Evolutionary conservation across 306 rosid species (phyloP).

Genomic region (Quercus glauca): DNA sequence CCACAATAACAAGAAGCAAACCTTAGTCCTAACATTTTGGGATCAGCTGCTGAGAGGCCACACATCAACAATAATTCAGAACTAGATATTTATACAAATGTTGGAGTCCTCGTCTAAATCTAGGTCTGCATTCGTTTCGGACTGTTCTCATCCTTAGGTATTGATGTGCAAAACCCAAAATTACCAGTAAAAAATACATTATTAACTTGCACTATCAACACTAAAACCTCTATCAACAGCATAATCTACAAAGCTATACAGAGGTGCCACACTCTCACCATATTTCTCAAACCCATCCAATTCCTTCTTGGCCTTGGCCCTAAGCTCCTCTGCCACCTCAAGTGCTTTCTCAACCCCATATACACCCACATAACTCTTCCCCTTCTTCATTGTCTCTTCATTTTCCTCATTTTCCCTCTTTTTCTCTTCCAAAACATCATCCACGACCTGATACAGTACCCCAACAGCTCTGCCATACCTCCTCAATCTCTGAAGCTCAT

Average conservation of each 20-base stretch:
- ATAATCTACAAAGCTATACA: constrained; percentile 90
- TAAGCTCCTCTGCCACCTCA: constrained; percentile 75
- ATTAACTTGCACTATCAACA: constrained; percentile 41
- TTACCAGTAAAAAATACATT: neutral
- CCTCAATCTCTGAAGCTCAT: constrained; percentile 75
- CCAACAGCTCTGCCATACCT: constrained; percentile 92
- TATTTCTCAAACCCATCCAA: constrained; percentile 80
- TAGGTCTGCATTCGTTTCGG: too few species aligned
- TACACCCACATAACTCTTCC: constrained; percentile 64
- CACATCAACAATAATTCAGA: neutral
- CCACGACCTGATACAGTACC: constrained; percentile 66
- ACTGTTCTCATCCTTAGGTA: too few species aligned
- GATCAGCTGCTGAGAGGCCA: neutral
- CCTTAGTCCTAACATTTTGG: too few species aligned
- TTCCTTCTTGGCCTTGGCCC: constrained; percentile 67
- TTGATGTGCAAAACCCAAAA: too few species aligned
- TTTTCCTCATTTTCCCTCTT: constrained; percentile 22
- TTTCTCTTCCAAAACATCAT: constrained; percentile 63
- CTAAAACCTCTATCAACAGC: constrained; percentile 78
- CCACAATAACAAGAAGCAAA: too few species aligned
- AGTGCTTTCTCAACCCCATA: constrained; percentile 79
- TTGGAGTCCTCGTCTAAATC: too few species aligned
- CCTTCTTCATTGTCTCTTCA: constrained; percentile 33
- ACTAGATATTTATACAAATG: too few species aligned
- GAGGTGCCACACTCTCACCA: constrained; percentile 68